phyloP scores from a whole-genome alignment of 495 filamentous ascomycete species.

The Parathielavia appendiculata region DNA sequence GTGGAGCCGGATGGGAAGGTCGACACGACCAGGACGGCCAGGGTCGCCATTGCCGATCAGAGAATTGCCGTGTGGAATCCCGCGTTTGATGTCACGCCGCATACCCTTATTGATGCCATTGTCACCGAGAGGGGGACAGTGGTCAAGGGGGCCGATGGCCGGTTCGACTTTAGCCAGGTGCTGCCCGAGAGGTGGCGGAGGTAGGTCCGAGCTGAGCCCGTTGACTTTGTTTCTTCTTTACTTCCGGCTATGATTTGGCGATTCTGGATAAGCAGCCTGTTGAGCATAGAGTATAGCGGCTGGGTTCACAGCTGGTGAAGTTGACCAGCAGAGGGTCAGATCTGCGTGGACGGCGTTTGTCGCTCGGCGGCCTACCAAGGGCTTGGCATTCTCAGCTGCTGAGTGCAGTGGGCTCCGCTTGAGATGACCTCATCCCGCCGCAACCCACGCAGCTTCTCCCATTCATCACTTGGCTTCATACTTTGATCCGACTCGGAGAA shows the following conservation, averaged over 20 bases:
- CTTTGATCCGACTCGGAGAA: not conserved
- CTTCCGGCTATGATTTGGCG: no score
- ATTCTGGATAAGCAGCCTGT: no score
- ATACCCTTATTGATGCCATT: constrained; percentile 82
- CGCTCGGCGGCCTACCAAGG: not conserved
- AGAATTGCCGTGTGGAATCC: constrained; percentile 90
- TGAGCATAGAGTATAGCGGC: no score
- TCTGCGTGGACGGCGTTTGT: not conserved
- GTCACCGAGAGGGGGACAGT: constrained; percentile 89
- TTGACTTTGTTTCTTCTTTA: no score
- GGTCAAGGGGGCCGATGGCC: constrained; percentile 67
- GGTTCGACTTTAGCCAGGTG: constrained; percentile 60
- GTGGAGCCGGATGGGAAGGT: constrained; percentile 47
- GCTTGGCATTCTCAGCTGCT: not conserved
- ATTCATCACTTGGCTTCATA: not conserved
- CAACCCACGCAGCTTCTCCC: not conserved
- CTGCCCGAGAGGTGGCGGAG: constrained; percentile 47
- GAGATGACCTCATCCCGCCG: constrained; percentile 13
- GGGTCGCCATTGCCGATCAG: constrained; percentile 74
- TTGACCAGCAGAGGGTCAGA: not conserved
- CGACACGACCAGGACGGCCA: constrained; percentile 52
- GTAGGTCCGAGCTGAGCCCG: not conserved
- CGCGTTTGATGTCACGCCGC: constrained; percentile 89
- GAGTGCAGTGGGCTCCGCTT: not conserved
- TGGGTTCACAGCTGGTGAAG: no score